Conservation (phyloP, 495 filamentous ascomycete genomes). For the Recurvomyces mirabilis region DNA sequence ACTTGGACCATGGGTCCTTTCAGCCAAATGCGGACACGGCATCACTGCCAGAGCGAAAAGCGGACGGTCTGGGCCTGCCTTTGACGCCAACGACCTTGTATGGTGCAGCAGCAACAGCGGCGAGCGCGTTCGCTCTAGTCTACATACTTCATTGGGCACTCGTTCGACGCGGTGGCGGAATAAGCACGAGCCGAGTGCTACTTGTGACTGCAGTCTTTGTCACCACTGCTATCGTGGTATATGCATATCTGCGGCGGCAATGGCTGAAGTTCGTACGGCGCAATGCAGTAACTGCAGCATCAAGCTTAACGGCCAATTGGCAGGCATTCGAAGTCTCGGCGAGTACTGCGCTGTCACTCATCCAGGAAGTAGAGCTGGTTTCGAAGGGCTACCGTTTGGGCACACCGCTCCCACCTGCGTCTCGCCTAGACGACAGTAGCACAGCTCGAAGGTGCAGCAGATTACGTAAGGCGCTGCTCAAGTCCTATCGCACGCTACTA, state of each 20-base stretch:
- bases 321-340: slow-evolving; percentile 76
- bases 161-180: slow-evolving; percentile 33
- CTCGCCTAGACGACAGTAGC: slow-evolving; percentile 29
- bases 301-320: slow-evolving; percentile 57
- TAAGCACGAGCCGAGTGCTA: slow-evolving; percentile 45
- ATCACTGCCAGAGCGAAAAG: slow-evolving; percentile 15
- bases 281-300: slow-evolving; percentile 64
- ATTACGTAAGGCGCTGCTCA: slow-evolving; percentile 62
- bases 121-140: slow-evolving; percentile 55
- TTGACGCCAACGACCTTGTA: slow-evolving; percentile 27
- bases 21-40: slow-evolving; percentile 7
- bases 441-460: slow-evolving; percentile 55
- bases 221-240: slow-evolving; percentile 45
- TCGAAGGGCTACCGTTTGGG: slow-evolving; percentile 78
- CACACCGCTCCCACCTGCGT: slow-evolving; percentile 24
- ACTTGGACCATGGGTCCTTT: slow-evolving; percentile 36
- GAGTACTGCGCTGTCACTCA: slow-evolving; percentile 68
- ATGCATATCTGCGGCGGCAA: slow-evolving; percentile 66
- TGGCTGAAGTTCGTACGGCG: slow-evolving; percentile 74
- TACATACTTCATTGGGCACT: slow-evolving; percentile 63
- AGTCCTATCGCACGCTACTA: slow-evolving; percentile 56
- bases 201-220: slow-evolving; percentile 48
- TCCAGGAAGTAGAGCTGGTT: slow-evolving; percentile 94
- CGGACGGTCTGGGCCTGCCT: slow-evolving; percentile 22
- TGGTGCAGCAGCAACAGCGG: slow-evolving; percentile 42